Conservation (phyloP, 2,329 filamentous ascomycete species). For the Paraconiothyrium brasiliense region DNA sequence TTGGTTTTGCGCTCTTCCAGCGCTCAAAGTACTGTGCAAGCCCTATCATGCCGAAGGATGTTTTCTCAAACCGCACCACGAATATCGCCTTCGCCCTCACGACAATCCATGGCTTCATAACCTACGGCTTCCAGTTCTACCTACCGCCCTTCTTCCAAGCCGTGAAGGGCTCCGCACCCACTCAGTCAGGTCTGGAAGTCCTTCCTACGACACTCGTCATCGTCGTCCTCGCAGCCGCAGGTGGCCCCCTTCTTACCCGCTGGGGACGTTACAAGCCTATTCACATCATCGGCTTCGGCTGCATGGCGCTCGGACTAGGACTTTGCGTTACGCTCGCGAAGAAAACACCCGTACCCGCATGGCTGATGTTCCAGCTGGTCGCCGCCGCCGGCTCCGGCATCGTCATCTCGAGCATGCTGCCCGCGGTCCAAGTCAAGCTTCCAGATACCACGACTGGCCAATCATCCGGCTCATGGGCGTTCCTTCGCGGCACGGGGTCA, state of each 20-base stretch:
- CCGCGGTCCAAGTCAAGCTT: conserved; percentile 41
- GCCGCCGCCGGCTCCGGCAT: conserved; percentile 36
- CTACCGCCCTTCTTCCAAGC: conserved; percentile 43
- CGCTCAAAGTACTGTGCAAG: conserved; percentile 37
- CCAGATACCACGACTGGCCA: conserved; percentile 33
- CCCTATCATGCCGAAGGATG: conserved; percentile 53
- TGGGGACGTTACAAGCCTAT: conserved; percentile 41
- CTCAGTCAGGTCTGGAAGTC: conserved; percentile 37
- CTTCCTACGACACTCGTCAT: conserved; percentile 38
- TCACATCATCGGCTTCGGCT: conserved; percentile 35
- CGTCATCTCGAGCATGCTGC: conserved; percentile 38
- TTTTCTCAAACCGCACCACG: conserved; percentile 58
- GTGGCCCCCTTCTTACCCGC: conserved; percentile 32
- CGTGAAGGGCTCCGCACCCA: conserved; percentile 32
- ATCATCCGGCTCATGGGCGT: conserved; percentile 39
- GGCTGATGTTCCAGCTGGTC: conserved; percentile 38
- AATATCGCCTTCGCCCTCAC: conserved; percentile 46
- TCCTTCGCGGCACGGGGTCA: conserved; percentile 39
- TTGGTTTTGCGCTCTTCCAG: conserved; percentile 53
- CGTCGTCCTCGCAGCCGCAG: conserved; percentile 32
- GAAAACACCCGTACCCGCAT: conserved; percentile 21
- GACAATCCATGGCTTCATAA: conserved; percentile 42
- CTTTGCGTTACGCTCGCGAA: conserved; percentile 30
- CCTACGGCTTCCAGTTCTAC: conserved; percentile 39
- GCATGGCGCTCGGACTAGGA: conserved; percentile 31